Evolutionary conservation across 2,329 filamentous ascomycete genomes (phyloP), one percentile per base, ranked within the genome.

Genomic region (Fusarium begoniae): DNA sequence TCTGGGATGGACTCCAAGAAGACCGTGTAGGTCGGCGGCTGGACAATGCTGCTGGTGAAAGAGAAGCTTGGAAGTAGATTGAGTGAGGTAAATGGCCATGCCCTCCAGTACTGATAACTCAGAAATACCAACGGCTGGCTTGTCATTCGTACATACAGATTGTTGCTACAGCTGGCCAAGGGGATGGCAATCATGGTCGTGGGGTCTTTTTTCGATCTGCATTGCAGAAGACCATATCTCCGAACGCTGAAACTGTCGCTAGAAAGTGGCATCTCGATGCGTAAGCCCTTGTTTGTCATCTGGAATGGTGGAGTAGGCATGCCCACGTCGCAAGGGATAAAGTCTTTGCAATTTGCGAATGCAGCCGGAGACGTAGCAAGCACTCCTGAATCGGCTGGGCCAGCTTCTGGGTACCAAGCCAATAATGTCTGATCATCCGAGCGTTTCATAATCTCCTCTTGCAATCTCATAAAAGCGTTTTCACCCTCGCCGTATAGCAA

Each of bases 81-180:
- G 3, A 48, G 4, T 8, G 45, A 14, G 3, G 20, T 22, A 4
- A 22, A 28, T 30, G 26, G 3, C 45, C 45, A 48, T 17, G 13
- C 13, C 0, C 9, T 8, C 45, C 45, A 48, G 26, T 48, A 48
- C 13, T 8, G 26, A 22, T 22, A 17, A 2, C 13, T 28, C 13
- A 48, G 8, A 28, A 3, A 5, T 4, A 2, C 1, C 4, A 47
- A 3, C 5, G 8, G 18, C 12, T 9, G 28, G 3, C 18, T 28
- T 10, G 5, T 47, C 8, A 26, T 15, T 10, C 44, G 24, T 4
- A 28, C 44, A 20, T 47, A 22, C 0, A 28, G 44, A 18, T 2
- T 1, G 1, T 47, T 47, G 0, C 12, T 5, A 0, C 18, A 4
- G 6, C 13, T 14, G 0, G 20, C 12, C 3, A 47, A 28, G 5